Base-by-base conservation (phyloP, 2,329 filamentous ascomycete species). In the Parasarocladium wereldwijsianum region DNA sequence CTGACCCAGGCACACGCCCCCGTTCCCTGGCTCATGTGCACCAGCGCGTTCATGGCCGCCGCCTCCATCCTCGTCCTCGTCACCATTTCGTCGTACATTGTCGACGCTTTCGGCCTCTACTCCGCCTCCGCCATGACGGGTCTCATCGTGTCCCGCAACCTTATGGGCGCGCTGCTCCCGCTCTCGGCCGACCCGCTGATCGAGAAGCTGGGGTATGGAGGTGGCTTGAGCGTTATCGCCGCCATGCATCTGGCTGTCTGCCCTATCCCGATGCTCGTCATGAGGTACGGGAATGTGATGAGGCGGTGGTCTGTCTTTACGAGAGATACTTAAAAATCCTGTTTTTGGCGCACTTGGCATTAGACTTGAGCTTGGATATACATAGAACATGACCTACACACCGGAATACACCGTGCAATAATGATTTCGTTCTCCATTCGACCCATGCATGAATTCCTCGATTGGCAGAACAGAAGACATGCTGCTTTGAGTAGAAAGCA, bases 51-150 rank as follows among this genome's bases (percentile, higher is more conserved):
- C 2, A 44, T 68, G 5, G 67, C 67, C 8, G 43, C 52, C 13
- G 49, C 55, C 4, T 43, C 66, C 3, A 48, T 64, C 28, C 43
- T 71, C 3, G 51, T 52, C 4, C 50, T 61, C 26, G 43, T 73
- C 13, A 66, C 68, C 0, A 33, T 71, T 3, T 61, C 58, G 33
- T 57, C 66, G 0, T 73, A 71, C 36, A 55, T 71, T 1, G 66
- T 72, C 3, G 68, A 73, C 35, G 64, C 66, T 0, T 68, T 62
- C 34, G 64, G 66, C 0, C 34, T 65, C 5, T 71, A 66, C 39
- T 61, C 66, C 2, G 68, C 68, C 0, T 69, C 64, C 8, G 66
- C 66, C 2, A 57, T 71, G 51, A 71, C 67, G 0, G 65, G 62
- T 1, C 42, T 71, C 5, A 67, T 73, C 33, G 63, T 72, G 2